Base-by-base conservation (phyloP, 176 grass and related monocot genomes). In the Typha latifolia region DNA sequence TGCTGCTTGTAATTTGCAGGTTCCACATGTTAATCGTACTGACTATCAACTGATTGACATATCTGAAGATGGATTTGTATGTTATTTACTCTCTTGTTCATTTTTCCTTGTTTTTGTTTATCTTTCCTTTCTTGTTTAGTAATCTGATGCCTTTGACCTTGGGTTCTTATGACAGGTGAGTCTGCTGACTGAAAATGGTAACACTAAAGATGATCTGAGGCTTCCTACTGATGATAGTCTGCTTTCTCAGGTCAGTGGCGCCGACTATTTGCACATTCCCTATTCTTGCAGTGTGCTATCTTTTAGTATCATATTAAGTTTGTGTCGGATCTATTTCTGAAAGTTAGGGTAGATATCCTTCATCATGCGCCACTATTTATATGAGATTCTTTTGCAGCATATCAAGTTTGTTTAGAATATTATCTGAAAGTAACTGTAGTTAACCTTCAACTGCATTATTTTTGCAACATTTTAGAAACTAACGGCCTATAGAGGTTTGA, bases 31-130 rank as follows among this genome's bases (percentile, higher is more conserved):
- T 66, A 12, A 66, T 5, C 74, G 84, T 5, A 31, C 63, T 31
- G 84, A 86, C 5, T 86, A 74, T 55, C 79, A 86, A 74, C 79
- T 86, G 49, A 86, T 86, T 78, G 84, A 86, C 19, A 74, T 86
- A 70, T 62, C 84, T 49, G 84, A 86, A 71, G 84, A 86, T 43
- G 84, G 79, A 81, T 86, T 63, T 71, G 79, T 86, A 78, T 11
- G 84, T 57, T 61, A 43, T 43, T 43, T 9, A 6, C 37, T 43
- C 37, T 43, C 37, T 43, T 43, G 6, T 43, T 10, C 9, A 10
- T 43, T 0, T 74, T 21, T 49, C 2, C 24, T 62, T 22, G 26
- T n/a, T 50, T 14, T 55, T 55, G 51, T 55, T 4, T 55, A 55
- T n/a, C 49, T 65, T 37, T 26, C 16, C 12, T 9, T 68, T 10